Conservation (phyloP, 352 stramenopile species). For the Phytophthora cryptogea region DNA sequence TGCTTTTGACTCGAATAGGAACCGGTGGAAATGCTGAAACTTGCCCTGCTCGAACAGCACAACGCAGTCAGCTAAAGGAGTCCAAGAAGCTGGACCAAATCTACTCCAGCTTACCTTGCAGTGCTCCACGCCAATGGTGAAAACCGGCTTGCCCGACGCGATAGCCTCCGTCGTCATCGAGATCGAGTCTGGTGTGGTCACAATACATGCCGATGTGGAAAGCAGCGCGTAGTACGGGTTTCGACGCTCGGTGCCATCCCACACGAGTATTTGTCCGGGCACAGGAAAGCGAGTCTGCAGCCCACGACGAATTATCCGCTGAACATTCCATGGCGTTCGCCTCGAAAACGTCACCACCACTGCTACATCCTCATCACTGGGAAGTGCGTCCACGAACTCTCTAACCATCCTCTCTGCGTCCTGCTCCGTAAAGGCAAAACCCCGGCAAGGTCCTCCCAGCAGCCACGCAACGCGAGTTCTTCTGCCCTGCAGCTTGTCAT, state of each 20-base stretch:
- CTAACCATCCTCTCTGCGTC: conserved; percentile 47
- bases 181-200: conserved; percentile 80
- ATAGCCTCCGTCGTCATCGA: conserved; percentile 85
- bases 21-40: conserved; percentile 59
- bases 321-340: conserved; percentile 52
- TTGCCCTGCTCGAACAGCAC: conserved; percentile 41
- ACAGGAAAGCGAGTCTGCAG: conserved; percentile 21
- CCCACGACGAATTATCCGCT: conserved; percentile 36
- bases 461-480: conserved; percentile 50
- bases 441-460: conserved; percentile 67
- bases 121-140: conserved; percentile 49
- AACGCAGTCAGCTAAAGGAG: background rate
- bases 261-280: conserved; percentile 50
- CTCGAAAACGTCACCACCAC: conserved; percentile 76
- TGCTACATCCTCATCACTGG: conserved; percentile 21
- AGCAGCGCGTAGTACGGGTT: conserved; percentile 77
- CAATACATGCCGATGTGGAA: conserved; percentile 47
- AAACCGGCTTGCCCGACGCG: conserved; percentile 54
- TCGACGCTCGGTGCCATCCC: conserved; percentile 42
- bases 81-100: background rate
- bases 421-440: conserved; percentile 50
- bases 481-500: conserved; percentile 30
- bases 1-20: conserved; percentile 33
- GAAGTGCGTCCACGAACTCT: conserved; percentile 34
- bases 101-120: conserved; percentile 37